Evolutionary conservation across 768 basidiomycete genomes (phyloP).

Genomic region (Amanita rimosa): DNA sequence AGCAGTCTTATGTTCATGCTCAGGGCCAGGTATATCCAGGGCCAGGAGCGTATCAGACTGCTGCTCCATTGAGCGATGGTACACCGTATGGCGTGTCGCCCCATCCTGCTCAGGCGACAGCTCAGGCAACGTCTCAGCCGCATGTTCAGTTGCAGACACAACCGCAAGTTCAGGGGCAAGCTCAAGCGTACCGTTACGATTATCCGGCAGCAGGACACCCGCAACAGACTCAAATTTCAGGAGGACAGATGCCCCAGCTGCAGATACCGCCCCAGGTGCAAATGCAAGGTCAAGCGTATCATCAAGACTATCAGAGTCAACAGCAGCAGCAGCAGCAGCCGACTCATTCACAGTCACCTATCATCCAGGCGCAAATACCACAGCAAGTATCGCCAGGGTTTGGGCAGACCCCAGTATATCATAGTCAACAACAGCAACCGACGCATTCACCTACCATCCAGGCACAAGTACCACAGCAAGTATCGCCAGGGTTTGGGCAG

Average conservation of each 20-base stretch:
- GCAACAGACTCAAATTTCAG: conserved; percentile 15
- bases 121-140: conserved; percentile 10
- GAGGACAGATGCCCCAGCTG: too few species aligned
- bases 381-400: conserved; percentile 5
- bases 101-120: conserved; percentile 12
- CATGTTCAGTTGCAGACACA: conserved; percentile 15
- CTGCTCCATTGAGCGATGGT: conserved; percentile 3
- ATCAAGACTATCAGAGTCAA: neutral
- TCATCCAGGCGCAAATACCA: too few species aligned
- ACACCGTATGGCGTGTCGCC: conserved; percentile 3
- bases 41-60: neutral
- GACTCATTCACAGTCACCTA: too few species aligned
- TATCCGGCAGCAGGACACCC: conserved; percentile 11
- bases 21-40: neutral
- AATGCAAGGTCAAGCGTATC: conserved; percentile 5
- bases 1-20: neutral
- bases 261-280: conserved; percentile 13
- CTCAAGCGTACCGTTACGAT: conserved; percentile 9
- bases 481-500: conserved; percentile 8
- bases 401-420: conserved; percentile 10
- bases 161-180: conserved; percentile 9
- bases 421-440: conserved; percentile 11
- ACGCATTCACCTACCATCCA: conserved; percentile 5
- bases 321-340: too few species aligned
- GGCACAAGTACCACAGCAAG: conserved; percentile 7